Evolutionary conservation across 2,329 filamentous ascomycete species (phyloP), one percentile per base, ranked within the genome.

Genomic region (Pezicula radicicola): DNA sequence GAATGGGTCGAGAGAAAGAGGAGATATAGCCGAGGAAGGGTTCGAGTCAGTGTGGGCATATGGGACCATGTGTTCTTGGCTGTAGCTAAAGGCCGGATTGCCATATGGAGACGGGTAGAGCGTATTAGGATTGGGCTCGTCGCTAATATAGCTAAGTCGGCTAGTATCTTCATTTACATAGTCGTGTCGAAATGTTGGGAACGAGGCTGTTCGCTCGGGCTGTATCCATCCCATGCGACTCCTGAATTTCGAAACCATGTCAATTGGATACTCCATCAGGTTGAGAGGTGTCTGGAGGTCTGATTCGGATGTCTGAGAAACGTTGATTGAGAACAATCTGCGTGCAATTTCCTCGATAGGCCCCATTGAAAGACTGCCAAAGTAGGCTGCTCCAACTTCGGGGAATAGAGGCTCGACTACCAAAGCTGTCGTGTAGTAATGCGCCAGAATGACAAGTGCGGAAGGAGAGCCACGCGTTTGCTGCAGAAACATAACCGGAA

Each of bases 331-430:
- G 58, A 86, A 78, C 27, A 96, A 80, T 35, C 89, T 83, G 45
- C 83, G 81, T 43, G 91, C 85, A 63, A 97, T 96, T 66, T 94
- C 87, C 68, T 96, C 91, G 30, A 97, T 84, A 0, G 92, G 91
- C 2, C 80, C 78, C 43, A 96, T 80, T 15, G 89, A 87, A 59
- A 96, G 77, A 60, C 85, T 88, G 45, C 88, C 89, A 62, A 93
- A 91, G 70, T 97, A 96, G 46, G 91, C 87, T 18, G 91, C 87
- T 44, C 91, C 92, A 60, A 97, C 87, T 67, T 95, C 91, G 3
- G 92, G 91, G 68, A 96, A 97, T 55, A 97, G 80, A 15, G 91
- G 89, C 71, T 97, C 92, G 72, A 97, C 82, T 37, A 91, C 83
- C 54, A 97, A 77, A 3, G 91, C 91, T 16, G 91, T 84, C 0